These are phyloP conservation scores for Hamamelis virginiana DNA, from an alignment of 164 flowering plant species.

Conservation along the genomic window DNA sequence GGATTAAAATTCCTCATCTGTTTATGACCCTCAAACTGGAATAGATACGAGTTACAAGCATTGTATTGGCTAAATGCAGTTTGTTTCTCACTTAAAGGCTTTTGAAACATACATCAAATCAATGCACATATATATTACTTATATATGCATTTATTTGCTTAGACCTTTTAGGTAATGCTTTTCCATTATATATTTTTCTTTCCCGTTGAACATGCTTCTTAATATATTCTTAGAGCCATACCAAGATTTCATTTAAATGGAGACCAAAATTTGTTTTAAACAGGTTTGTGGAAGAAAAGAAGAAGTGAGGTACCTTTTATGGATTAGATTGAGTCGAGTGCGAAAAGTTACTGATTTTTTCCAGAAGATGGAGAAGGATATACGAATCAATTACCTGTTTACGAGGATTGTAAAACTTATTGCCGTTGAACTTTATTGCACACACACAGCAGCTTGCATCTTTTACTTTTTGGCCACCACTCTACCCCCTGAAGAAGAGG, in stretches of 20 bases:
- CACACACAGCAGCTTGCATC: constrained; percentile 80
- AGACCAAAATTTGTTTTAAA: background rate
- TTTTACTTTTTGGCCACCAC: constrained; percentile 80
- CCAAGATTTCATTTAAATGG: no score
- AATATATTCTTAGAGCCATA: no score
- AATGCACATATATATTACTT: background rate
- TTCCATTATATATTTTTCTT: background rate
- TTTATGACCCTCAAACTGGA: no score
- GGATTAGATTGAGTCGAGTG: constrained; percentile 60
- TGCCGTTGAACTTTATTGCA: constrained; percentile 68
- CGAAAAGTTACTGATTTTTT: constrained; percentile 51
- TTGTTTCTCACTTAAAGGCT: background rate
- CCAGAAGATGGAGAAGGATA: constrained; percentile 63
- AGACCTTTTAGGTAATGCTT: background rate
- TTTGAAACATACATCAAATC: background rate
- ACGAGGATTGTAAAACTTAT: constrained; percentile 66
- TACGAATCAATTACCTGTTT: constrained; percentile 64
- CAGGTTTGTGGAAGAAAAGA: constrained; percentile 61
- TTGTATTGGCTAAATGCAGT: background rate
- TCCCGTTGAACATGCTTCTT: no score
- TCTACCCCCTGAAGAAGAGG: constrained; percentile 55
- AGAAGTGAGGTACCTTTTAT: constrained; percentile 57
- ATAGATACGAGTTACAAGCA: background rate
- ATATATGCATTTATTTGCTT: background rate
- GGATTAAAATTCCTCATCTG: no score